Percentiles rank a stretch among this genome's conserved stretches.
Evolutionary conservation across 2,329 filamentous ascomycete species (phyloP).

Genomic region (Curvularia lunata): DNA sequence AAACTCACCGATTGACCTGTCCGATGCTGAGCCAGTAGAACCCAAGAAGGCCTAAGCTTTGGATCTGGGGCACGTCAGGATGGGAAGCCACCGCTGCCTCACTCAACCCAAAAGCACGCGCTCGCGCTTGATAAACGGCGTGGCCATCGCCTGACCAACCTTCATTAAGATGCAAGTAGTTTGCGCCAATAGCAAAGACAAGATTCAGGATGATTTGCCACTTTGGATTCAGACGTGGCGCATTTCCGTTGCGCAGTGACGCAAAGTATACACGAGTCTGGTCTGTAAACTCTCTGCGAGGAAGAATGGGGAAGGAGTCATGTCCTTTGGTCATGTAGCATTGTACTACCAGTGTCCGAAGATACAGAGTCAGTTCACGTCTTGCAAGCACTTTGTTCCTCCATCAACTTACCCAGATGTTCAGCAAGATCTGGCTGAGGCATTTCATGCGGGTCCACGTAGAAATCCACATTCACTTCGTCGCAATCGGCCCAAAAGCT

Average conservation of each 20-base stretch:
- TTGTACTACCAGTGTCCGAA: constrained; percentile 21
- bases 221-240: constrained; percentile 28
- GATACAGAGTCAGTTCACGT: neutral
- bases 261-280: constrained; percentile 46
- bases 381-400: neutral
- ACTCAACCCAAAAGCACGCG: constrained; percentile 43
- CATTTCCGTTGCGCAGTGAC: constrained; percentile 26
- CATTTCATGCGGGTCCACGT: constrained; percentile 42
- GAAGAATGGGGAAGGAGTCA: constrained; percentile 49
- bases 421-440: constrained; percentile 43
- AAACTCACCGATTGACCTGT: constrained; percentile 51
- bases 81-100: constrained; percentile 38
- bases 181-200: constrained; percentile 53
- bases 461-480: constrained; percentile 29
- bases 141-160: constrained; percentile 43
- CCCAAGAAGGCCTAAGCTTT: constrained; percentile 47
- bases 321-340: constrained; percentile 51
- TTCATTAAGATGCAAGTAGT: constrained; percentile 45
- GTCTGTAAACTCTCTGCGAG: constrained; percentile 38
- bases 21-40: constrained; percentile 51
- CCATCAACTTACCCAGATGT: constrained; percentile 20
- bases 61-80: constrained; percentile 49
- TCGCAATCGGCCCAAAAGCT: constrained; percentile 46
- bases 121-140: constrained; percentile 49
- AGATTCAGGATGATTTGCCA: constrained; percentile 53